Evolutionary conservation across 805 yeast species (phyloP), one percentile per base, ranked within the genome.

Genomic region (Ogataea angusta): DNA sequence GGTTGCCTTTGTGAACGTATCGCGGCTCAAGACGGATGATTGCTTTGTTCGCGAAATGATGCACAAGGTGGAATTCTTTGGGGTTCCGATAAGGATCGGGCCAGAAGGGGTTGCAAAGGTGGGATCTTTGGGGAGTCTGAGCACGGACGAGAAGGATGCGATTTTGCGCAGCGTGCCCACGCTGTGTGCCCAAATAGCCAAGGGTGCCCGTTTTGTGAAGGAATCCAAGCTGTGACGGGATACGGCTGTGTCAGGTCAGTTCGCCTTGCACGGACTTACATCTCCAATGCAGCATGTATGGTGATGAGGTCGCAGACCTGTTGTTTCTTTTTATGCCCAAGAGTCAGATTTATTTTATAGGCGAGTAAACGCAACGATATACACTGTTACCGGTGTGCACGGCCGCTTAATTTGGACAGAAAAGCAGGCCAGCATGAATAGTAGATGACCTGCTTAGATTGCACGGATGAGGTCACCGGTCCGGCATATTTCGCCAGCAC

Each of bases 11-110:
- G 83, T 85, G 46, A 51, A 75, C 52, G 60, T 68, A 9, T 22
- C 13, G 23, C 8, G 25, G 25, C 13, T 30, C 18, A 30, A 10
- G 4, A n/a, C 57, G 76, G 76, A 53, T 55, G 68, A 30, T 69
- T 73, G 40, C 59, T 64, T 74, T 48, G 73, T 79, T 39, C 64
- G 64, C 48, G 64, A 72, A 49, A 38, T 56, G 12, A 32, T 53
- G 37, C 70, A 70, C 14, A 61, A 63, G 37, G 60, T 69, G 6
- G 62, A 63, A 28, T 83, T 66, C 60, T 76, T 84, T 60, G 74
- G 90, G 1, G 67, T 80, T 45, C 90, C 89, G 24, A 73, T 80
- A 43, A 64, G 56, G 38, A 68, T 82, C 42, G 71, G 73, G 38
- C 57, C 60, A 42, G 57, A 67, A 29, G 90, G 90, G 52, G 71